A percentile compares a stretch with the other conserved stretches of the same genome.
Evolutionary conservation across 2,329 filamentous ascomycete genomes (phyloP).

Genomic region (Juglanconis oblonga): DNA sequence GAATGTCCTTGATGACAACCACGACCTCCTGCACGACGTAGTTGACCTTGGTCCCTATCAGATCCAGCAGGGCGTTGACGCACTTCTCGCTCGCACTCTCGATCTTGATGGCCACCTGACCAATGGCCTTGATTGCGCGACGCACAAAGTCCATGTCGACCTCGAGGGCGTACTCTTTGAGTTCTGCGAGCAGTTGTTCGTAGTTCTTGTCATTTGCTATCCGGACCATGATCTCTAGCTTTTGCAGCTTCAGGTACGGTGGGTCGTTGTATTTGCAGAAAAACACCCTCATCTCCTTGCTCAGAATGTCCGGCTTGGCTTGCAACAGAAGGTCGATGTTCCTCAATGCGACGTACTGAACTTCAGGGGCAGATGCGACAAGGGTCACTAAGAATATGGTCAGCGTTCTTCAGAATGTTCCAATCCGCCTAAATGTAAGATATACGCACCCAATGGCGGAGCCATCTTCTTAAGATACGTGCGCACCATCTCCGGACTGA

Average conservation of each 20-base stretch:
- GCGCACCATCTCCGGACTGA: constrained; percentile 73
- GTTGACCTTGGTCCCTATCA: constrained; percentile 97
- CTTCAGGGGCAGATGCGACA: constrained; percentile 91
- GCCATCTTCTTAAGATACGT: constrained; percentile 99
- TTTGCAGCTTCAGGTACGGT: constrained; percentile 94
- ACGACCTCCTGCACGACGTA: constrained; percentile 98
- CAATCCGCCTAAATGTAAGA: background rate
- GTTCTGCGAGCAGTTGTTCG: constrained; percentile 86
- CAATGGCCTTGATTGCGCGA: constrained; percentile 91
- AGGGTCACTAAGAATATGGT: constrained; percentile 67
- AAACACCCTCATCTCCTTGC: constrained; percentile 96
- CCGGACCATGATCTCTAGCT: constrained; percentile 98
- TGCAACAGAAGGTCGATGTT: constrained; percentile 96
- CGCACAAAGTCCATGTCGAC: constrained; percentile 99
- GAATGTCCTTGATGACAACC: constrained; percentile 98
- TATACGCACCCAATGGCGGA: constrained; percentile 72
- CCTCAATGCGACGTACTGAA: constrained; percentile 92
- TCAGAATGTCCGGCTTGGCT: constrained; percentile 92
- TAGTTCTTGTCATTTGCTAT: constrained; percentile 98
- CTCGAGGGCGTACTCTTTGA: constrained; percentile 97
- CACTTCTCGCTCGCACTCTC: constrained; percentile 93
- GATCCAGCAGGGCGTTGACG: constrained; percentile 86
- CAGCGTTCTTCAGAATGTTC: constrained; percentile 11
- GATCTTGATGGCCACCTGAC: constrained; percentile 98
- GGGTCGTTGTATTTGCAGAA: constrained; percentile 99